Base-by-base conservation (phyloP, 2,329 filamentous ascomycete species). In the Hymenoscyphus fructigenus region DNA sequence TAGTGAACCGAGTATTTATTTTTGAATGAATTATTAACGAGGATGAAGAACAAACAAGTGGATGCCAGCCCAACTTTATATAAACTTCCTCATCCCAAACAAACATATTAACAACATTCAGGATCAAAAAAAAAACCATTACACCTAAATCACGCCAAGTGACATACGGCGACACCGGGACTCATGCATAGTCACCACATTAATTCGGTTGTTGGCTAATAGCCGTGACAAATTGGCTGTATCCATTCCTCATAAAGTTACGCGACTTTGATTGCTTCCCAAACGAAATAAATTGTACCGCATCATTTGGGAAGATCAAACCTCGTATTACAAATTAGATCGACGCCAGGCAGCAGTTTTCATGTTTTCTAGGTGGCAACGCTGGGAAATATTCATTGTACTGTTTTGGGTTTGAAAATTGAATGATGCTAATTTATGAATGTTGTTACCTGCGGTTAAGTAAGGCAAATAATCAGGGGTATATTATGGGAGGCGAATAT, bases 311-410 rank as follows among this genome's bases (percentile, higher is more conserved):
- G 36, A 29, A 23, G n/a, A 29, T 59, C 20, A 41, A 17, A 7
- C 15, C 58, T 59, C 58, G 58, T 59, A 59, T 59, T 20, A 41
- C 17, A 59, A n/a, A 59, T 28, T 59, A 59, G 58, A 59, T 59
- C 58, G 34, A 47, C 58, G 38, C 38, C 28, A 59, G 58, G 58
- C 58, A 59, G 38, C 58, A 41, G 58, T 44, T 20, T 44, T 47
- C 20, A 23, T 7, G 26, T 44, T 59, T 28, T 41, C 20, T 59
- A n/a, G 36, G 23, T 59, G 32, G 32, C 36, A 15, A 59, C n/a
- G n/a, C 12, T 41, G 36, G 14, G 20, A 28, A 28, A 14, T 32
- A 38, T 44, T 6, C 34, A 38, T 23, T 4, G 34, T 44, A 23
- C 20, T 41, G 32, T 12, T 29, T 26, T 44, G 32, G 29, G 9